Percentiles rank a stretch among this genome's conserved stretches.
These are phyloP conservation scores for Boletus rubropictus DNA, from an alignment of 768 basidiomycete genomes.

Conservation along the genomic window DNA sequence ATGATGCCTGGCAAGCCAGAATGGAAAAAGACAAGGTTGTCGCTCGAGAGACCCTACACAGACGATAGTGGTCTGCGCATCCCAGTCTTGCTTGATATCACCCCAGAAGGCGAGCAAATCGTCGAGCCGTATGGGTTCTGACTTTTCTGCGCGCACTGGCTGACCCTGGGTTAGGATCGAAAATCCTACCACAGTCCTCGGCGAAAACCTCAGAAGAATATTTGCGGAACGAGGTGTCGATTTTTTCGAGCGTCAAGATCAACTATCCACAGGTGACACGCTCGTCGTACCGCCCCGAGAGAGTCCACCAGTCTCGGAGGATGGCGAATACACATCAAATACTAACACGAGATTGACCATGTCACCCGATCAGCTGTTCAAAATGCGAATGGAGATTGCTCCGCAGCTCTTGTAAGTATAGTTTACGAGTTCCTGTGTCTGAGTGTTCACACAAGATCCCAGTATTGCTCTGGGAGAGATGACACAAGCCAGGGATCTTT, in stretches of 20 bases:
- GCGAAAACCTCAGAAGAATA: constrained; percentile 60
- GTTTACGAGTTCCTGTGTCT: neutral
- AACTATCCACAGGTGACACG: constrained; percentile 15
- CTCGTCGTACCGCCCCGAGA: constrained; percentile 26
- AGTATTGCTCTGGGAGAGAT: constrained; percentile 79
- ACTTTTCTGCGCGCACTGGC: constrained; percentile 6
- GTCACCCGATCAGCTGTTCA: constrained; percentile 66
- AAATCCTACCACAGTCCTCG: constrained; percentile 53
- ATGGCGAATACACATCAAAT: constrained; percentile 29
- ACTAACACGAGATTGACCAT: constrained; percentile 41
- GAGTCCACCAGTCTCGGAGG: constrained; percentile 22
- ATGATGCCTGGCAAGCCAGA: constrained; percentile 31
- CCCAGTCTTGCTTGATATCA: constrained; percentile 62
- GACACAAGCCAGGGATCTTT: constrained; percentile 66
- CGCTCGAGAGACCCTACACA: constrained; percentile 77
- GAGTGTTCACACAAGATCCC: constrained; percentile 14
- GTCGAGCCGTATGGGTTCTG: constrained; percentile 59
- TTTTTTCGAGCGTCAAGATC: constrained; percentile 57
- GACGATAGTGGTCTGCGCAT: constrained; percentile 65
- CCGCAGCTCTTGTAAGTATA: constrained; percentile 66
- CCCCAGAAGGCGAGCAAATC: constrained; percentile 59
- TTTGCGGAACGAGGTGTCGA: constrained; percentile 69
- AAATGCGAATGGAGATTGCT: constrained; percentile 67
- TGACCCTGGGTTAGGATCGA: constrained; percentile 40
- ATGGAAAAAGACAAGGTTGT: constrained; percentile 59